Evolutionary conservation across 1,284 basidiomycete species (phyloP), one percentile per base, ranked within the genome.

Genomic region (Tilletia walkeri): DNA sequence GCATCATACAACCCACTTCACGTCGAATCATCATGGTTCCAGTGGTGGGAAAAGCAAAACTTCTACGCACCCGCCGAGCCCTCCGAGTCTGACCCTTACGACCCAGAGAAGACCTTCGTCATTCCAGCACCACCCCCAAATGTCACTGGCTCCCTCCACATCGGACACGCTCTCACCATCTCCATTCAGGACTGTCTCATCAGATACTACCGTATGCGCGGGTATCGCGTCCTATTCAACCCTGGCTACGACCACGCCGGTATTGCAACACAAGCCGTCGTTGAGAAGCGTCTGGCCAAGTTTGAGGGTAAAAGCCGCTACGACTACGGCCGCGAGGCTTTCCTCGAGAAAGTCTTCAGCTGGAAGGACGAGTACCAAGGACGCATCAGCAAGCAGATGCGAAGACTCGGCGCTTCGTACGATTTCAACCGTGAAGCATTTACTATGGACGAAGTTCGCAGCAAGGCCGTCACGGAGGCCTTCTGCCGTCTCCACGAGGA

Each of bases 191-290:
- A 99, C 84, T 86, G 89, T 1, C 85, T 83, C 54, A 73, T 82
- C 56, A 72, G 81, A 56, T 82, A 74, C 72, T 76, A 82, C 75
- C 76, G 81, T 66, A 99, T 99, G 96, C 86, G 92, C 68, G 95
- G 95, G 2, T 94, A 91, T 85, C 93, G 93, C 4, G 91, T 91
- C 0, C 87, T 98, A 1, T 99, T 92, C 81, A 89, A 91, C 3
- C 96, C 96, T 0, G 96, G 96, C 7, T 99, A 95, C 81, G 96
- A 99, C 85, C 96, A 99, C 82, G 96, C 96, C 4, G 95, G 95
- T 79, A 99, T 99, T 75, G 95, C 95, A 0, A 99, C 96, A 0
- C 96, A 99, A 85, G 94, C 93, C 66, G 95, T 99, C 38, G 96
- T 99, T 2, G 96, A 99, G 84, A 94, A 94, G 85, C 88, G 95